phyloP scores from a whole-genome alignment of 306 rosid genomes.

The Hippophae rhamnoides region DNA sequence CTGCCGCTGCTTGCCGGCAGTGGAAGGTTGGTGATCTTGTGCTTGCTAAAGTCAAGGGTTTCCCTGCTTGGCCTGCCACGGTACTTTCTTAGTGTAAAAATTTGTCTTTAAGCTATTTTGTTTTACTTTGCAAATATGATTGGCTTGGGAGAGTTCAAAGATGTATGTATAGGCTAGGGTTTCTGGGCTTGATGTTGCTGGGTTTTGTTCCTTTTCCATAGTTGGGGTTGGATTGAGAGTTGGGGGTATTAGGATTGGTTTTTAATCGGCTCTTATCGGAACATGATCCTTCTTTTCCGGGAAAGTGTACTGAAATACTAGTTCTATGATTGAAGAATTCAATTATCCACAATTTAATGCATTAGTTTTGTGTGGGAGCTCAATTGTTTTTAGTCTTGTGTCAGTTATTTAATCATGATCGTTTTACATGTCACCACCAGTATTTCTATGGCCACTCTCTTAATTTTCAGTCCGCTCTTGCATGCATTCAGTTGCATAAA shows the following conservation, averaged over 20 bases:
- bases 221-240: too few relatives aligned
- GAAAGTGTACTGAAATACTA: background rate
- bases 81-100: constrained; percentile 21
- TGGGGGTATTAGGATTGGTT: background rate
- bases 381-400: background rate
- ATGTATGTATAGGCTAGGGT: too few relatives aligned
- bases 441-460: background rate
- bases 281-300: too few relatives aligned
- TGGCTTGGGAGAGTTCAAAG: too few relatives aligned
- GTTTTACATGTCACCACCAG: background rate
- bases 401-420: background rate
- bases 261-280: too few relatives aligned
- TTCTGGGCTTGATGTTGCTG: too few relatives aligned
- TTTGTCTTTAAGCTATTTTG: too few relatives aligned
- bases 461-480: background rate
- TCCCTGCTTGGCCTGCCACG: constrained; percentile 98
- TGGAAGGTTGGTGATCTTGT: constrained; percentile 98
- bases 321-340: background rate
- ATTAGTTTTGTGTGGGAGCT: background rate
- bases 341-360: background rate
- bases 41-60: constrained; percentile 89
- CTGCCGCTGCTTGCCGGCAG: constrained; percentile 77
- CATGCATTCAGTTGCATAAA: background rate
- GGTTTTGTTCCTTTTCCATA: too few relatives aligned
- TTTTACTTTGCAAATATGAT: too few relatives aligned